These are phyloP conservation scores for Acidomyces sp. DNA, from an alignment of 495 filamentous ascomycete species.

Conservation along the genomic window DNA sequence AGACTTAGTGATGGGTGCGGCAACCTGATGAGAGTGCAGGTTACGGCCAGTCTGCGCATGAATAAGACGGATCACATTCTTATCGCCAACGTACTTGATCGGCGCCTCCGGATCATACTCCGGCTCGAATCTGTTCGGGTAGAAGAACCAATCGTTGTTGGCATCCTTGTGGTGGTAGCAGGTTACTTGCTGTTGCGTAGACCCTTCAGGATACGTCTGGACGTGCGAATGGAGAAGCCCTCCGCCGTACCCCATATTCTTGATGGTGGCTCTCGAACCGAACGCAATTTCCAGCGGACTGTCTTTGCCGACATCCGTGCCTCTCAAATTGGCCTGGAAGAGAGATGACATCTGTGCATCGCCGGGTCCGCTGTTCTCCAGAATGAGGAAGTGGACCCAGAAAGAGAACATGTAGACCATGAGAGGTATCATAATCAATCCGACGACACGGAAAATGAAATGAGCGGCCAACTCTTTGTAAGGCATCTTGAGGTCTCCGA, in stretches of 20 bases:
- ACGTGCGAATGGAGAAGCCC: conserved; percentile 96
- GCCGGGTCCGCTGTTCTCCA: conserved; percentile 88
- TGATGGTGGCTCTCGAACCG: conserved; percentile 82
- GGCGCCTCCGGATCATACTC: conserved; percentile 58
- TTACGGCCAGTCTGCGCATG: conserved; percentile 95
- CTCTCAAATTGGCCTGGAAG: conserved; percentile 90
- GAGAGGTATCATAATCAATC: conserved; percentile 75
- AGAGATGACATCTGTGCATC: conserved; percentile 99
- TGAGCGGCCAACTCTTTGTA: conserved; percentile 69
- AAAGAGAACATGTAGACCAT: conserved; percentile 91
- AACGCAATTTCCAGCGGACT: conserved; percentile 83
- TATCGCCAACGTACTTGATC: conserved; percentile 64
- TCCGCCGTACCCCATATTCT: conserved; percentile 98
- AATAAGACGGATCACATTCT: conserved; percentile 71
- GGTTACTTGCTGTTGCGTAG: conserved; percentile 86
- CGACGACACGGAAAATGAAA: conserved; percentile 63
- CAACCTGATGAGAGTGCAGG: conserved; percentile 79
- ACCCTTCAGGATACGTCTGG: conserved; percentile 92
- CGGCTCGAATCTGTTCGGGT: conserved; percentile 65
- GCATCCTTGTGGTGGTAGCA: conserved; percentile 99
- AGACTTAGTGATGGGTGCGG: conserved; percentile 77
- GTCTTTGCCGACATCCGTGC: conserved; percentile 85
- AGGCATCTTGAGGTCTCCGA: conserved; percentile 85
- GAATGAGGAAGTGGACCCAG: conserved; percentile 78
- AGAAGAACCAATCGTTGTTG: conserved; percentile 99